Conservation (phyloP, 2,329 filamentous ascomycete species). For the Colletotrichum euphorbiae region DNA sequence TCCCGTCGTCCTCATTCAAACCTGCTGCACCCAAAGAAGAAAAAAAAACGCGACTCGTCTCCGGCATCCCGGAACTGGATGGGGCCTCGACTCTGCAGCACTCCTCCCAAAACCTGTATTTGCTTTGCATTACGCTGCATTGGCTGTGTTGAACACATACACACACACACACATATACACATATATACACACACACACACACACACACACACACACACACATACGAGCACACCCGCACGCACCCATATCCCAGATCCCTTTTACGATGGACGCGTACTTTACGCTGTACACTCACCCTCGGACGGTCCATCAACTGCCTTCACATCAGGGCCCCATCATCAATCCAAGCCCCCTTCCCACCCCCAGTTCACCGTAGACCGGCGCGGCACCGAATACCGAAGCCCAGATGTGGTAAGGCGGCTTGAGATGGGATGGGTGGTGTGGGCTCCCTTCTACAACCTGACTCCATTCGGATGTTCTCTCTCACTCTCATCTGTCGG, state of each 20-base stretch:
- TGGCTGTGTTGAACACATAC: neutral
- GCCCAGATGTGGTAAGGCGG: conserved; percentile 18
- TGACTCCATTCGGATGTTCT: conserved; percentile 9
- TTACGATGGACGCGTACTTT: neutral
- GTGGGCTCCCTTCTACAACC: neutral
- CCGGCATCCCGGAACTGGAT: conserved; percentile 26
- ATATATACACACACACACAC: neutral
- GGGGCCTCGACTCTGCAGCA: neutral
- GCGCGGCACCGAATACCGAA: conserved; percentile 34
- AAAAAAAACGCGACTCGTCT: conserved; percentile 27
- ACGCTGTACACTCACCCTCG: conserved; percentile 1
- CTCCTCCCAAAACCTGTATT: neutral
- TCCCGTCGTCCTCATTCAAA: neutral
- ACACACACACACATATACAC: neutral
- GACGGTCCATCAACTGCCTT: conserved; percentile 8
- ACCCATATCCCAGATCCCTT: neutral
- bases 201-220: neutral
- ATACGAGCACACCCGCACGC: neutral
- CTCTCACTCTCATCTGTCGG: neutral
- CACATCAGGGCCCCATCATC: neutral
- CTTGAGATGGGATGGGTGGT: conserved; percentile 11
- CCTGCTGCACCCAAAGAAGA: no score
- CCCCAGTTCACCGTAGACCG: conserved; percentile 4
- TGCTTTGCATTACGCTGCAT: neutral
- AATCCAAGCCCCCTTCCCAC: neutral